Evolutionary conservation across 164 flowering plant genomes (phyloP), one percentile per base, ranked within the genome.

Genomic region (Umbellularia californica): DNA sequence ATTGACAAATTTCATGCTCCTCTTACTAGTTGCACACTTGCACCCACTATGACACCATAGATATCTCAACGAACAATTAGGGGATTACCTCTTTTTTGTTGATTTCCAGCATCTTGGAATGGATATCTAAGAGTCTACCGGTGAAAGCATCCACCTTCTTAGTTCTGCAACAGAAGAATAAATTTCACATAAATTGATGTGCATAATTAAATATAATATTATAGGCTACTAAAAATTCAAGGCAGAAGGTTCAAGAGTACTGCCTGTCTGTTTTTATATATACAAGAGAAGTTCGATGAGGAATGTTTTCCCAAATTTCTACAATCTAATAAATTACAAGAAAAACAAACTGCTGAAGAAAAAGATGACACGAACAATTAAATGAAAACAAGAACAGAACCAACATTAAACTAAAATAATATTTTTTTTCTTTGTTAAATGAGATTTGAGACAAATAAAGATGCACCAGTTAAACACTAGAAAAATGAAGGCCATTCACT

Each of bases 101-200:
- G 51, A 83, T 84, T 76, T 92, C 88, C 69, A 90, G 83, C 92
- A 92, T 89, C 88, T 87, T 88, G 65, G 90, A 84, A 87, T 95
- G 98, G 76, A 95, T 95, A 79, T 95, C 97, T 71, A 95, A 74
- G 58, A 95, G 92, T 80, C 97, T 84, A 35, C 89, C 71, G 20
- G 98, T 95, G 82, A 93, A 93, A 74, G 78, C 79, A 85, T 95
- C 99, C 64, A 83, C 98, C 78, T 88, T 91, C 80, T 86, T 93
- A 1, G 98, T 93, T 84, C 99, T 93, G 89, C 87, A 88, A 68
- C 51, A 60, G 55, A 55, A 76, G 50, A 50, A 50, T 15, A 69
- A 52, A 14, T 69, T n/a, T 11, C 6, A 69, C 24, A n/a, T 12
- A 9, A 47, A 69, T 35, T 69, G 17, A 69, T 35, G 55, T 69